Evolutionary conservation across 2,329 filamentous ascomycete species (phyloP).

Genomic region (Trichoderma endophyticum): DNA sequence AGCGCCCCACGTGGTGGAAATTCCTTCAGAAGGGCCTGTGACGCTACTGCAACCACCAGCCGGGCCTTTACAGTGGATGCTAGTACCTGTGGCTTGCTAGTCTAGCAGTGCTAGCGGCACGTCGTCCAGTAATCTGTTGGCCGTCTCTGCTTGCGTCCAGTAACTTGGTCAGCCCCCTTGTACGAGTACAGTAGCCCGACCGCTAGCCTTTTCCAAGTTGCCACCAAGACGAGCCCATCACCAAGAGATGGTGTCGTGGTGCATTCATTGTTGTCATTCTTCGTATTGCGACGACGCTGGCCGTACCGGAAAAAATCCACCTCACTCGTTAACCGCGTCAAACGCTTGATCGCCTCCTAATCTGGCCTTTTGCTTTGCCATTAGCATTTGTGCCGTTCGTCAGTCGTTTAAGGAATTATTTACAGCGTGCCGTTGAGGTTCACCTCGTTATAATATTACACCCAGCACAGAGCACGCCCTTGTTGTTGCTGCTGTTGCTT

Average conservation of each 20-base stretch:
- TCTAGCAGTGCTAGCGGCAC: neutral
- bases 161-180: no score
- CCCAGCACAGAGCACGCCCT: neutral
- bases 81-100: neutral
- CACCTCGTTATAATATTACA: neutral
- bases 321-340: neutral
- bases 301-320: neutral
- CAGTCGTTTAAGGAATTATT: neutral
- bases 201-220: neutral
- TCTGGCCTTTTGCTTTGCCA: neutral
- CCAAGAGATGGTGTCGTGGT: slow-evolving; percentile 3
- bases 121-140: neutral
- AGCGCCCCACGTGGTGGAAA: slow-evolving; percentile 2
- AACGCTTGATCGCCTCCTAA: neutral
- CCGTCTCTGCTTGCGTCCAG: neutral
- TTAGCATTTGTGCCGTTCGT: neutral
- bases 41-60: neutral
- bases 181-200: neutral
- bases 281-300: slow-evolving; percentile 3
- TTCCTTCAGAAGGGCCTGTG: neutral
- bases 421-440: neutral
- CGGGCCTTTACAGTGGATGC: neutral
- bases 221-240: neutral
- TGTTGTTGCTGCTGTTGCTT: neutral
- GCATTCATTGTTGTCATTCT: slow-evolving; percentile 1